Evolutionary conservation across 768 basidiomycete species (phyloP), one percentile per base, ranked within the genome.

Genomic region (Pleurotus eryngii): DNA sequence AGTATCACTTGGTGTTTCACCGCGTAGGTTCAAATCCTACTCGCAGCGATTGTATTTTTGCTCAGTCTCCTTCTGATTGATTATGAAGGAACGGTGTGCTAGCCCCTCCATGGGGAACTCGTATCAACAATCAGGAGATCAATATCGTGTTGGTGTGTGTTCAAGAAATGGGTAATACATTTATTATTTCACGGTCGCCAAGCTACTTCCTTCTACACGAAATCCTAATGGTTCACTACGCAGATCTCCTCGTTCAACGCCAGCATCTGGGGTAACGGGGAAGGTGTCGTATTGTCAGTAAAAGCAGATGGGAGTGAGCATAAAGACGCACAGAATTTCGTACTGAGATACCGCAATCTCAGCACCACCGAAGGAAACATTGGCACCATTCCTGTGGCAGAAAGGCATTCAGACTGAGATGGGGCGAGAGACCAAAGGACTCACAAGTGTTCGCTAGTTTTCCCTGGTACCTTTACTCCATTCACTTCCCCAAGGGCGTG

Each of bases 1-100:
- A 5, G 0, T 42, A 89, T 89, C 87, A 87, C 85, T 87, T 89
- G 87, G 87, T 82, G 80, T 81, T 84, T 86, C 80, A 82, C 87
- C 87, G 87, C 87, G 86, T 86, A 89, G 86, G 87, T 89, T 89
- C 87, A 87, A 89, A 88, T 85, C 87, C 87, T 89, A 85, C 84
- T 89, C 83, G 84, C 85, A 87, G 86, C 87, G 87, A 76, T 11
- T 2, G 30, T 30, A 30, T 35, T 35, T 35, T 35, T 35, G 30
- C 30, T 9, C 30, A 30, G 30, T 30, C 30, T 30, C 30, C 9
- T 9, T 30, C 30, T 30, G 30, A 3, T 35, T 35, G 11, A 11
- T 35, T 4, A 4, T 26, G 30, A 35, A 9, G 30, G 30, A 3
- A 8, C 30, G 3, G 9, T 30, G 8, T 30, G 30, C 30, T 0